Base-by-base conservation (phyloP, 768 basidiomycete species). In the Pulveroboletus sp. region DNA sequence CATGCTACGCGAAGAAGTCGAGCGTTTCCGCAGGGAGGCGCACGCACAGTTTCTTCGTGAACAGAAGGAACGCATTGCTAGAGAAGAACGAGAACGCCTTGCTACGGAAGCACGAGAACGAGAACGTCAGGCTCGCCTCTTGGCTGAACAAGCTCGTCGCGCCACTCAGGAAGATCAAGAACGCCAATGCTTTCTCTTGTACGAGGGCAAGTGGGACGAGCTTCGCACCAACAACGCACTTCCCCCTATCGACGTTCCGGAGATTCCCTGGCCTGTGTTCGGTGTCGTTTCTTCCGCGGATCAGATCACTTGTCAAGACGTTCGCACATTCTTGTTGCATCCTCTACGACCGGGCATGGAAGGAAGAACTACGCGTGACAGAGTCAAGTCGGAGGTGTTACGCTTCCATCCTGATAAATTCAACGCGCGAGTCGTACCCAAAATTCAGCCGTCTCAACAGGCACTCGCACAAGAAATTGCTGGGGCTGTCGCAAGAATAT, bases 371-470 rank as follows among this genome's bases (percentile, higher is more conserved):
- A 56, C 44, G 4, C 66, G 63, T 49, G 76, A 74, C 35, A 56
- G 62, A 17, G 50, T 77, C 51, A 73, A 68, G 50, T 53, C 50
- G n/a, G 80, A 82, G 54, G 61, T 81, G 28, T 58, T 79, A 39
- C 69, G 73, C 18, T 83, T 76, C 71, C 79, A 83, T 52, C 77
- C 80, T 5, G 81, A 83, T 54, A 80, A 77, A 55, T 76, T 80
- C 55, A 61, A 74, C 49, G 49, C 57, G 11, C 68, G 58, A 8
- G 57, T 76, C 11, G 46, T 76, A 26, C 55, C 57, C 8, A 73
- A 66, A 40, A 67, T 80, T 8, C 49, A 57, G 5, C 54, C 55
- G 5, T 49, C 57, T 4, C 69, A 80, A 13, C 64, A 64, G 39
- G 60, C 57, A 17, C 47, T 46, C 9, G 73, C 75, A 5, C 51